Conservation (phyloP, 352 stramenopile genomes). For the Phytophthora agathidicida region DNA sequence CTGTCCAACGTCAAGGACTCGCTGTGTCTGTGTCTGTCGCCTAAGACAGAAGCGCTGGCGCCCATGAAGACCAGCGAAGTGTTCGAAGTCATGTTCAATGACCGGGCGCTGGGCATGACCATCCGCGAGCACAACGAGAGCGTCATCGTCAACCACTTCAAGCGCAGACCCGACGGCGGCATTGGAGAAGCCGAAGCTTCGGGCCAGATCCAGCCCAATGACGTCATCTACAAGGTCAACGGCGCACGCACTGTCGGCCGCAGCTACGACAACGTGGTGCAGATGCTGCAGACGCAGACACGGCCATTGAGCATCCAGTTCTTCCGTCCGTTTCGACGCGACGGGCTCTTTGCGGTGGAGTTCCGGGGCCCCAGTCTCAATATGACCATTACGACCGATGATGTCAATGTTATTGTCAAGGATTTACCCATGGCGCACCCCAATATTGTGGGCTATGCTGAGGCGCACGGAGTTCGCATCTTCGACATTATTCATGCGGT, state of each 20-base stretch:
- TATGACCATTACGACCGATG: conserved; percentile 88
- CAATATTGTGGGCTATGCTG: conserved; percentile 86
- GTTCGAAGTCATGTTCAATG: conserved; percentile 79
- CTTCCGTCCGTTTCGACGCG: conserved; percentile 75
- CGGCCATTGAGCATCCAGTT: conserved; percentile 82
- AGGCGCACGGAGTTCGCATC: conserved; percentile 82
- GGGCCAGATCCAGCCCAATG: conserved; percentile 61
- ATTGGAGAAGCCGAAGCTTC: conserved; percentile 62
- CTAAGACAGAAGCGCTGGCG: conserved; percentile 82
- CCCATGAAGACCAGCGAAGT: conserved; percentile 84
- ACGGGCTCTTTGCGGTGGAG: conserved; percentile 85
- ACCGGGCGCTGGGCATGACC: conserved; percentile 79
- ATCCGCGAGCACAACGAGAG: conserved; percentile 86
- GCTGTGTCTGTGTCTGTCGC: conserved; percentile 82
- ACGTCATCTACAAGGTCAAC: conserved; percentile 90
- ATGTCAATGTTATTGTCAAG: conserved; percentile 87
- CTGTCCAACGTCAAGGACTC: conserved; percentile 55
- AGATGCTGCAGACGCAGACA: conserved; percentile 86
- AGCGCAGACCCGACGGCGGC: conserved; percentile 58
- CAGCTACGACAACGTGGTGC: conserved; percentile 83
- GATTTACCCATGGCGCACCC: conserved; percentile 81
- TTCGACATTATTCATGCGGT: conserved; percentile 83
- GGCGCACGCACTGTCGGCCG: conserved; percentile 73
- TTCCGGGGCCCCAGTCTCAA: conserved; percentile 82
- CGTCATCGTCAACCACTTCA: conserved; percentile 88